Conservation (phyloP, 2,329 filamentous ascomycete species). For the Apiospora malaysiana region DNA sequence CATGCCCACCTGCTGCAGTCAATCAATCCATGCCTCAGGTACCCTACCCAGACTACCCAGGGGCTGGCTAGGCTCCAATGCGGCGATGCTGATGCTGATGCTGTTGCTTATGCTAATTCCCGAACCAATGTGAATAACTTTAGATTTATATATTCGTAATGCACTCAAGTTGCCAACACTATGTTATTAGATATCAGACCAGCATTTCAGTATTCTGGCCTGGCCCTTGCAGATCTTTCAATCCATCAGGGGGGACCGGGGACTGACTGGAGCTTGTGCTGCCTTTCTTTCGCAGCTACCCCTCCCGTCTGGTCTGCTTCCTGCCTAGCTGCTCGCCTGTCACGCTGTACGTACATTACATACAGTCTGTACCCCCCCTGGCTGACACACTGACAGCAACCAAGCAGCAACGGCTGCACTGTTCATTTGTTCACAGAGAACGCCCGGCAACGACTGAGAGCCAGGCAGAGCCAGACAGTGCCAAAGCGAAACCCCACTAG, state of each 20-base stretch:
- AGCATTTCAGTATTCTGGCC: too few species aligned
- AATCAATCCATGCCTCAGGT: not conserved
- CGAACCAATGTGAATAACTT: not conserved
- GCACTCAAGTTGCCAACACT: not conserved
- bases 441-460: not conserved
- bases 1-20: slow-evolving; percentile 8
- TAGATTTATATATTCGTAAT: not conserved
- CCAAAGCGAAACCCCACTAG: slow-evolving; percentile 17
- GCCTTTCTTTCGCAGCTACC: slow-evolving; percentile 1
- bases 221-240: slow-evolving; percentile 17
- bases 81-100: not conserved
- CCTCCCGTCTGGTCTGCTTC: slow-evolving; percentile 4
- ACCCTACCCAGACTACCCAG: too few species aligned
- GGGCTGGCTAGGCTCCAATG: not conserved
- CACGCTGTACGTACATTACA: not conserved
- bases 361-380: not conserved
- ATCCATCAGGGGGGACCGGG: not conserved
- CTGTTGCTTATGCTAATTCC: not conserved
- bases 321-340: not conserved
- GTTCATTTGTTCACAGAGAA: not conserved
- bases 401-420: too few species aligned
- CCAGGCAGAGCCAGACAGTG: slow-evolving; percentile 11
- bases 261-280: slow-evolving; percentile 9
- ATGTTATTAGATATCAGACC: slow-evolving; percentile 1
- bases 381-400: not conserved